Percentiles rank a stretch among this genome's conserved stretches.
These are phyloP conservation scores for Alternaria gaisen DNA, from an alignment of 2,329 filamentous ascomycete species.

Conservation along the genomic window DNA sequence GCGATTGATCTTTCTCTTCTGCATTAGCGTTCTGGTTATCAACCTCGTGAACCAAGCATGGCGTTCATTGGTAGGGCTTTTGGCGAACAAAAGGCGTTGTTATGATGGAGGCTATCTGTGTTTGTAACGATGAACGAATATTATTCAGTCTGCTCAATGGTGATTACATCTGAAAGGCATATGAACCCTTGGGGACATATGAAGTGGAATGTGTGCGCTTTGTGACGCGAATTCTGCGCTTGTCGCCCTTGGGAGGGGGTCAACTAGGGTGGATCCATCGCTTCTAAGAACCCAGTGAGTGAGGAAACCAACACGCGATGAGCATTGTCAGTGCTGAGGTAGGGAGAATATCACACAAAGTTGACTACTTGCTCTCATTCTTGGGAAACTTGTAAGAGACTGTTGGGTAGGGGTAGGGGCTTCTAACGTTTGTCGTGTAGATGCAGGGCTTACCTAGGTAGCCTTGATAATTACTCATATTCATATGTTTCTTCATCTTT, in stretches of 20 bases:
- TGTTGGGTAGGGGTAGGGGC: neutral
- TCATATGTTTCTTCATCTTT: neutral
- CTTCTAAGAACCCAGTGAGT: neutral
- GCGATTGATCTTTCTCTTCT: neutral
- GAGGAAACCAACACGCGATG: neutral
- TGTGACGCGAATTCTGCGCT: neutral
- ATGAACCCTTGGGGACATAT: neutral
- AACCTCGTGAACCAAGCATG: constrained; percentile 6
- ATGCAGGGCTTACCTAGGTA: neutral
- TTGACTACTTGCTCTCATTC: neutral
- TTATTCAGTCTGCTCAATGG: neutral
- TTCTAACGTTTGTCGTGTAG: neutral
- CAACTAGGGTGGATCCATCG: neutral
- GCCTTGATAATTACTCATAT: neutral
- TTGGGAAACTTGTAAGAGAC: neutral
- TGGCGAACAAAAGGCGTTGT: constrained; percentile 4
- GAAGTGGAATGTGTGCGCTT: neutral
- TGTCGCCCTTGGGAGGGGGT: neutral
- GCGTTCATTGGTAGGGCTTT: constrained; percentile 8
- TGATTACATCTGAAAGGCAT: neutral
- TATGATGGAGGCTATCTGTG: neutral
- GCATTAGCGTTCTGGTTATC: constrained; percentile 9
- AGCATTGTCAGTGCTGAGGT: neutral
- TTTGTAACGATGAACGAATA: neutral
- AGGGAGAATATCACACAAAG: neutral